phyloP scores from a whole-genome alignment of 208 protist genomes.

The Wallacemonas sp. region DNA sequence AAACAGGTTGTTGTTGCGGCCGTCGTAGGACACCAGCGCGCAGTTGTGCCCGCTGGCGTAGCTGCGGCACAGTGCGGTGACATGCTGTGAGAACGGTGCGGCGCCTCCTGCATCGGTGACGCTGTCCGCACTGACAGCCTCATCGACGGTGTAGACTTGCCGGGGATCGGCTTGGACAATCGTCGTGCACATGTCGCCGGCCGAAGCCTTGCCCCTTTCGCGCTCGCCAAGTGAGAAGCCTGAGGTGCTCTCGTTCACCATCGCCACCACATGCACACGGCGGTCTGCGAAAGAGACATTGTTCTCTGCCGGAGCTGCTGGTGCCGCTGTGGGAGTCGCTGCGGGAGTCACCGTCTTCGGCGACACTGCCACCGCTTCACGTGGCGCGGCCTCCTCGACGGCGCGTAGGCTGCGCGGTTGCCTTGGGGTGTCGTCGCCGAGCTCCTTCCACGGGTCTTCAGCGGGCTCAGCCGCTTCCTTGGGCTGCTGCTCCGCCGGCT shows the following conservation, averaged over 20 bases:
- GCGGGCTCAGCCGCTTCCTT: no score
- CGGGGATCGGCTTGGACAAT: neutral
- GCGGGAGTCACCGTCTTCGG: neutral
- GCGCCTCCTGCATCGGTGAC: neutral
- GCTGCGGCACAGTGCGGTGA: neutral
- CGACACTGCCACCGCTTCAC: no score
- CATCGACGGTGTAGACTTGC: conserved; percentile 7
- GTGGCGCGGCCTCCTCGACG: neutral
- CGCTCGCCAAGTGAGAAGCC: conserved; percentile 11
- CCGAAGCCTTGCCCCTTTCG: neutral
- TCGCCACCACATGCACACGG: conserved; percentile 24
- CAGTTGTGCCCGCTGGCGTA: conserved; percentile 27
- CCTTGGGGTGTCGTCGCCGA: neutral
- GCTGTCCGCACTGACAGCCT: neutral
- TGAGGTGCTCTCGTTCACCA: conserved; percentile 5
- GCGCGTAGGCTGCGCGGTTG: neutral
- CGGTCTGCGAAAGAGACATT: conserved; percentile 23
- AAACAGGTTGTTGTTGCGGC: conserved; percentile 18
- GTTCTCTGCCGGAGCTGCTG: conserved; percentile 9
- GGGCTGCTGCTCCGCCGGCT: no score
- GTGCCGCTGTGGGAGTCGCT: neutral
- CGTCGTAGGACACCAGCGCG: conserved; percentile 27
- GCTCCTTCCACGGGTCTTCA: neutral
- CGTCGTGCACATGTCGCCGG: neutral
- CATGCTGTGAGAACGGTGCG: neutral